Evolutionary conservation across 2,329 filamentous ascomycete genomes (phyloP).

Genomic region (Stachybotrys elegans): DNA sequence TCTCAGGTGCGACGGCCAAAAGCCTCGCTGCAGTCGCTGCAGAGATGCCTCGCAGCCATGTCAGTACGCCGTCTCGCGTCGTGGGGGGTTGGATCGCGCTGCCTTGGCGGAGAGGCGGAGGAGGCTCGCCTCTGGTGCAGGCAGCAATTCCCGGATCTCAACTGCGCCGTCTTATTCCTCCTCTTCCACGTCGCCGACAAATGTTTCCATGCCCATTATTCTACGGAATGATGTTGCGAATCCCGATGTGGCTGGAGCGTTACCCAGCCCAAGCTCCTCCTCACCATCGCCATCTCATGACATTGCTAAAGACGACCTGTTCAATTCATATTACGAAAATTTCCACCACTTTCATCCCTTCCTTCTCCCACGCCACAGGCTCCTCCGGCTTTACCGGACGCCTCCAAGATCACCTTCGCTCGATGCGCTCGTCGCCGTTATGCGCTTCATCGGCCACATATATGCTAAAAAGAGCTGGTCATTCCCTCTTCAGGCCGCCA

Average conservation of each 20-base stretch:
- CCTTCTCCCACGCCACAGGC: slow-evolving; percentile 13
- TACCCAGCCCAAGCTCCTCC: slow-evolving; percentile 1
- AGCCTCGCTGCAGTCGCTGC: slow-evolving; percentile 42
- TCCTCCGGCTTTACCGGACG: slow-evolving; percentile 9
- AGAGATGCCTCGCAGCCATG: slow-evolving; percentile 36
- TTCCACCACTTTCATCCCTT: slow-evolving; percentile 30
- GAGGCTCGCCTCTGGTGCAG: slow-evolving; percentile 5
- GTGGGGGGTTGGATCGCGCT: slow-evolving; percentile 34
- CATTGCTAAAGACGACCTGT: slow-evolving; percentile 15
- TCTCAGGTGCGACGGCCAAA: slow-evolving; percentile 46
- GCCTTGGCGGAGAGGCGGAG: slow-evolving; percentile 22
- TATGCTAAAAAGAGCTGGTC: slow-evolving; percentile 17
- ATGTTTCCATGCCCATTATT: background rate
- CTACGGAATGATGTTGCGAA: background rate
- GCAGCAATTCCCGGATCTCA: background rate
- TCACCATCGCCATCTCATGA: background rate
- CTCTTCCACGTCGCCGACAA: background rate
- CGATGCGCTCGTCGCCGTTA: slow-evolving; percentile 15
- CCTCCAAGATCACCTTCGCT: slow-evolving; percentile 7
- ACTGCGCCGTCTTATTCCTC: background rate
- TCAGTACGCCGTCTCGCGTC: slow-evolving; percentile 44
- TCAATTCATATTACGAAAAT: slow-evolving; percentile 28
- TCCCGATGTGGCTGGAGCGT: slow-evolving; percentile 1
- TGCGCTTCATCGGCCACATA: slow-evolving; percentile 29
- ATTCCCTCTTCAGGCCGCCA: slow-evolving; percentile 1